Conservation (phyloP, 495 filamentous ascomycete genomes). For the Aspergillus haitiensis region DNA sequence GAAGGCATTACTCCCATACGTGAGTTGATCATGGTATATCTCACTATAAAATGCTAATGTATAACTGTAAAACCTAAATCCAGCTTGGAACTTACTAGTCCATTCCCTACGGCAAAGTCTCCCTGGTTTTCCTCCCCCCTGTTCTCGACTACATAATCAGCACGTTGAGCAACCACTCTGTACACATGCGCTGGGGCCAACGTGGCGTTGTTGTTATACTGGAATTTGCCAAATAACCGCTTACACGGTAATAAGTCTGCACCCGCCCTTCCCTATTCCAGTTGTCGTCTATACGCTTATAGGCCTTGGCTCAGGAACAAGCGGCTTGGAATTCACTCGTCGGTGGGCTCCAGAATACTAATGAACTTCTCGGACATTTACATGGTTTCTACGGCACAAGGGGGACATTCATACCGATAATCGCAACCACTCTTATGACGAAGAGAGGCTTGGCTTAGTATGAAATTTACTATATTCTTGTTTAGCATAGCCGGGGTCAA, state of each 20-base stretch:
- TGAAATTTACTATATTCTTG: slow-evolving; percentile 53
- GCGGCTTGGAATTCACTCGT: slow-evolving; percentile 64
- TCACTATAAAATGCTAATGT: not conserved
- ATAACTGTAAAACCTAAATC: not conserved
- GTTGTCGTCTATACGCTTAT: slow-evolving; percentile 55
- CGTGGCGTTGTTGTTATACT: slow-evolving; percentile 64
- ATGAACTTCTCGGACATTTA: slow-evolving; percentile 56
- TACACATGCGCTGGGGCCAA: slow-evolving; percentile 63
- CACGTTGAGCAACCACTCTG: slow-evolving; percentile 51
- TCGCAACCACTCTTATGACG: slow-evolving; percentile 57
- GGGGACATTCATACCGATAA: slow-evolving; percentile 52
- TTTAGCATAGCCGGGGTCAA: slow-evolving; percentile 36
- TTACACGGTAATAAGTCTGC: slow-evolving; percentile 53
- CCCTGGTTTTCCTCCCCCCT: slow-evolving; percentile 60
- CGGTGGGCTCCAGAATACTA: slow-evolving; percentile 56
- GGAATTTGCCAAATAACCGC: slow-evolving; percentile 62
- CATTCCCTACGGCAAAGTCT: slow-evolving; percentile 53
- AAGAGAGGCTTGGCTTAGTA: slow-evolving; percentile 54
- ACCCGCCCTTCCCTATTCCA: slow-evolving; percentile 59
- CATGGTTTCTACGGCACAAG: slow-evolving; percentile 62
- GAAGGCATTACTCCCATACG: slow-evolving; percentile 49
- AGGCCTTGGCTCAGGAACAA: slow-evolving; percentile 59
- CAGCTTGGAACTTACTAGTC: slow-evolving; percentile 59
- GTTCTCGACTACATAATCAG: slow-evolving; percentile 55
- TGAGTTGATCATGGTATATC: slow-evolving; percentile 7